phyloP scores from a whole-genome alignment of 139 green algal genomes.

The Bryopsis sp. region DNA sequence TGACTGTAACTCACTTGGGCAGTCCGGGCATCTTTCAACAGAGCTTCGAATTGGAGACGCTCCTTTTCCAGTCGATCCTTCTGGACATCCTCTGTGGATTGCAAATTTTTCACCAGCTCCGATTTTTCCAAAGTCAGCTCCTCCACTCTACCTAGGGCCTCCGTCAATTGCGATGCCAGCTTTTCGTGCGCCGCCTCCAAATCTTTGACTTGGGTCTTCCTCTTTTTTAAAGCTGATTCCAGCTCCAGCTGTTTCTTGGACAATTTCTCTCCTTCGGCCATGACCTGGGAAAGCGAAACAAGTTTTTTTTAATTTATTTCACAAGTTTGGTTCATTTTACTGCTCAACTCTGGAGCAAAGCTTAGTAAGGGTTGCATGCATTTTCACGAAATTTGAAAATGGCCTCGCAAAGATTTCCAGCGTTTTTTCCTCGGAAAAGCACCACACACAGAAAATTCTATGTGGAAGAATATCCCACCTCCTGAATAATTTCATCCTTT shows the following conservation, averaged over 20 bases:
- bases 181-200: constrained; percentile 28
- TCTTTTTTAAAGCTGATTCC: constrained; percentile 65
- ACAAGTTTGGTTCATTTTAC: too few relatives aligned
- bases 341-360: too few relatives aligned
- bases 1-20: too few relatives aligned
- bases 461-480: constrained; percentile 30
- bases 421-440: too few relatives aligned
- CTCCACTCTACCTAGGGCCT: constrained; percentile 17
- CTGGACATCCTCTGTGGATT: constrained; percentile 27
- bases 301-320: not conserved
- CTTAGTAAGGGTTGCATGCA: too few relatives aligned
- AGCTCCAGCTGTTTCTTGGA: constrained; percentile 67
- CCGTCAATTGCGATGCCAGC: constrained; percentile 23
- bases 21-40: constrained; percentile 39
- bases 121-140: constrained; percentile 4
- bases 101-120: not conserved
- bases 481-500: constrained; percentile 86
- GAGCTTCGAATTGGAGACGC: constrained; percentile 41
- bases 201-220: constrained; percentile 43
- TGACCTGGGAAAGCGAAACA: constrained; percentile 24
- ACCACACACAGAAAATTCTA: constrained; percentile 17
- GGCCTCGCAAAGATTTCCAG: too few relatives aligned
- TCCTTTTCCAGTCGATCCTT: constrained; percentile 48
- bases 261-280: constrained; percentile 63
- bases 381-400: too few relatives aligned